Evolutionary conservation across 2,329 filamentous ascomycete species (phyloP).

Genomic region (Cladophialophora exuberans): DNA sequence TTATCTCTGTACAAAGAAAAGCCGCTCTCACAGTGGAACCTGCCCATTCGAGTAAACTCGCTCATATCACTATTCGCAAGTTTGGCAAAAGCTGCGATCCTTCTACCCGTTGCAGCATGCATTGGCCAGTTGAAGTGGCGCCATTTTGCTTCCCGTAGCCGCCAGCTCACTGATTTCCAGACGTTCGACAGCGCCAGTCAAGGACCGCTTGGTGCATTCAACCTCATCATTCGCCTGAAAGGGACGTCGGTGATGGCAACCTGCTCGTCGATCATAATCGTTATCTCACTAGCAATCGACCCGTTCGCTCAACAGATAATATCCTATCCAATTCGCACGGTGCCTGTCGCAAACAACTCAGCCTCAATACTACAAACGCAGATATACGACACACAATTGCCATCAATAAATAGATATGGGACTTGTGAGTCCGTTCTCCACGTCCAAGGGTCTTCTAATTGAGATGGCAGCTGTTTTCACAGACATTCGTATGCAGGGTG

Average conservation of each 20-base stretch:
- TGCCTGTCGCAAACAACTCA: background rate
- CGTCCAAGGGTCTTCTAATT: background rate
- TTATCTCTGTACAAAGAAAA: background rate
- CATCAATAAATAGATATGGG: background rate
- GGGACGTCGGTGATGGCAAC: background rate
- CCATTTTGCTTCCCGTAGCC: background rate
- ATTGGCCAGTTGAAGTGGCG: background rate
- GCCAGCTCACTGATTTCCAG: background rate
- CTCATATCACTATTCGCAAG: background rate
- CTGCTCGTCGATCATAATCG: background rate
- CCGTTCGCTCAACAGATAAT: background rate
- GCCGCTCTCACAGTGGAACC: background rate
- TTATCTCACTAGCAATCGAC: background rate
- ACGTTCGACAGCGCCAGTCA: background rate
- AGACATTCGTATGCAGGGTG: background rate
- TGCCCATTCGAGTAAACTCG: background rate
- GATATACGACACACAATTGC: background rate
- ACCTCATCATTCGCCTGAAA: background rate
- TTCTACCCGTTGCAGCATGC: background rate
- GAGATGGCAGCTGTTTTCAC: background rate
- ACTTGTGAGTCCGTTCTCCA: background rate
- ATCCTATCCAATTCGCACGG: background rate
- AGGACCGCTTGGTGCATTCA: background rate
- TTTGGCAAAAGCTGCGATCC: background rate
- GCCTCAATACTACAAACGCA: background rate